phyloP scores from a whole-genome alignment of 2,329 filamentous ascomycete genomes.

The Pseudonectria buxi region DNA sequence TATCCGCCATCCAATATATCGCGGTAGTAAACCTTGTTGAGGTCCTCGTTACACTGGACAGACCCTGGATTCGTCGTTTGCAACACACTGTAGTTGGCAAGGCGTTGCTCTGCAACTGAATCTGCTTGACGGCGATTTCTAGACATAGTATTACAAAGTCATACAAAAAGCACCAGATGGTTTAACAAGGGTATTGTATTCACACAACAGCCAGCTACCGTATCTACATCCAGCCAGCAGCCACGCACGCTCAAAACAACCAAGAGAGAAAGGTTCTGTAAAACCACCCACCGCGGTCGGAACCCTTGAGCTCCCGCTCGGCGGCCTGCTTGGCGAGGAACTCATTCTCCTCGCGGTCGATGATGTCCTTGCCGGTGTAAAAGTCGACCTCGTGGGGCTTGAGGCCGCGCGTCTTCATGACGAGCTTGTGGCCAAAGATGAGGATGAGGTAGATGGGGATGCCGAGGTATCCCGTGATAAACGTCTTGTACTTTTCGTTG shows the following conservation, averaged over 20 bases:
- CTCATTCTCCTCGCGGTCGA: slow-evolving; percentile 65
- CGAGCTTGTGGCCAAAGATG: slow-evolving; percentile 61
- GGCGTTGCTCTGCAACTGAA: too few species aligned
- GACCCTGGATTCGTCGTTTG: too few species aligned
- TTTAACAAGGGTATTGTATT: too few species aligned
- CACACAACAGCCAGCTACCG: too few species aligned
- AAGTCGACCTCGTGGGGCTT: slow-evolving; percentile 58
- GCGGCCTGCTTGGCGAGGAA: slow-evolving; percentile 45
- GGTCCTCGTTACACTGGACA: too few species aligned
- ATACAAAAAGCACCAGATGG: too few species aligned
- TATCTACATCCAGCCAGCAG: too few species aligned
- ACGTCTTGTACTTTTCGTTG: slow-evolving; percentile 65
- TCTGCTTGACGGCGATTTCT: too few species aligned
- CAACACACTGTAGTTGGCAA: too few species aligned
- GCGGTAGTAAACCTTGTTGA: too few species aligned
- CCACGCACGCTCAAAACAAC: slow-evolving; percentile 27
- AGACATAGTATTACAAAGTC: too few species aligned
- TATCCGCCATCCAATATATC: too few species aligned
- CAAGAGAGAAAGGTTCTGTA: slow-evolving; percentile 33
- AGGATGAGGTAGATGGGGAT: slow-evolving; percentile 67
- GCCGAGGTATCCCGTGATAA: slow-evolving; percentile 70
- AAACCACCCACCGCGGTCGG: slow-evolving; percentile 25
- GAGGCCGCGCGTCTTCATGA: slow-evolving; percentile 47
- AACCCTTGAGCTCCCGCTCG: slow-evolving; percentile 17
- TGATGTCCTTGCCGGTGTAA: slow-evolving; percentile 64